Evolutionary conservation across 2,329 filamentous ascomycete species (phyloP), one percentile per base, ranked within the genome.

Genomic region (Colletotrichum coccodes): DNA sequence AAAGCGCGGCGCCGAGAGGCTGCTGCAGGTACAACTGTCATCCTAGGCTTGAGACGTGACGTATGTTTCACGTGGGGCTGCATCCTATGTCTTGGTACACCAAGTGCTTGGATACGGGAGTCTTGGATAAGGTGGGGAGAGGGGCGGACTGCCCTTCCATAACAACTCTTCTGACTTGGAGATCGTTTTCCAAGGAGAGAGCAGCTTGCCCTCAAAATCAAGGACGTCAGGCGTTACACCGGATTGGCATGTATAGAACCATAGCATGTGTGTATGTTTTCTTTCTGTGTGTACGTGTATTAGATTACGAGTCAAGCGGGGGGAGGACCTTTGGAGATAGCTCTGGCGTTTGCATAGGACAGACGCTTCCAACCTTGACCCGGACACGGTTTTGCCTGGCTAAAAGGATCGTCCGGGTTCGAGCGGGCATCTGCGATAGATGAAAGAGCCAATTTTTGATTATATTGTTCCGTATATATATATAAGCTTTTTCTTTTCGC

Each of bases 1-100:
- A 26, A 12, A 53, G 21, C 14, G 26, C 40, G 30, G 53, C 46
- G 32, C 53, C 47, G 32, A 59, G 28, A 40, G n/a, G 14, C 23
- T 44, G 28, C 47, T 21, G 52, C 60, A 28, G 52, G n/a, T 26
- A 54, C 47, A 40, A 49, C 65, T 44, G 61, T 18, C 47, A 60
- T 60, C 40, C 65, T 47, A 65, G 53, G 53, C 65, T 47, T 60
- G 65, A 68, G 47, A 54, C 54, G 32, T 54, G 65, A 65, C 65
- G 26, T 54, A 42, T 36, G 65, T 68, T 59, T 65, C 53, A 47
- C 40, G 65, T 56, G 47, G 40, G 46, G 26, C 61, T 21, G 26
- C 18, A 54, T 60, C n/a, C 38, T 40, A 42, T 60, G 46, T 64
- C 47, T 54, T 18, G 30, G 46, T 36, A 7, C 26, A 26, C 40